Conservation (phyloP, 352 stramenopile genomes). For the Hyaloperonospora brassicae region DNA sequence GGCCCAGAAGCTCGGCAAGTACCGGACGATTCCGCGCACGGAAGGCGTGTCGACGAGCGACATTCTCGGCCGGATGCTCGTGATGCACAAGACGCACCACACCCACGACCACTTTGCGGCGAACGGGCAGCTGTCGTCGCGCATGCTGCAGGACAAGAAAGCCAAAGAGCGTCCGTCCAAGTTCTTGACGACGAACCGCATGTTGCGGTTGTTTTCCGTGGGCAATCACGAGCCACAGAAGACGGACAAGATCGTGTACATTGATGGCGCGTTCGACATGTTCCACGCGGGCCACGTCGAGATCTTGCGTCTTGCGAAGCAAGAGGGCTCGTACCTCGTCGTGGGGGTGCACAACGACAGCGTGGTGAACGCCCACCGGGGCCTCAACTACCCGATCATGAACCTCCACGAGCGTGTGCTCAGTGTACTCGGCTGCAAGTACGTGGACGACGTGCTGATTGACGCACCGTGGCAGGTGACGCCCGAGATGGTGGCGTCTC, state of each 20-base stretch:
- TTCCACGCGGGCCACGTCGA: slow-evolving; percentile 97
- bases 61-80: slow-evolving; percentile 97
- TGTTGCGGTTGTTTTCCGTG: slow-evolving; percentile 89
- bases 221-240: slow-evolving; percentile 85
- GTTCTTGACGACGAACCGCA: slow-evolving; percentile 94
- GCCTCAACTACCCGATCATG: slow-evolving; percentile 95
- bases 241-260: slow-evolving; percentile 93
- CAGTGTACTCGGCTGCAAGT: slow-evolving; percentile 93
- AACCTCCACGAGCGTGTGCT: slow-evolving; percentile 97
- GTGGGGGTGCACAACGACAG: slow-evolving; percentile 95
- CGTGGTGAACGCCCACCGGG: slow-evolving; percentile 84
- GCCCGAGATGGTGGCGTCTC: slow-evolving; percentile 92
- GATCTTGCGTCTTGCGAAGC: slow-evolving; percentile 90
- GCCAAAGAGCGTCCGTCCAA: slow-evolving; percentile 81
- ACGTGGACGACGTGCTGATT: slow-evolving; percentile 97
- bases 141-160: slow-evolving; percentile 47
- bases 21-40: slow-evolving; percentile 93
- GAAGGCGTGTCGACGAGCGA: slow-evolving; percentile 97
- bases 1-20: slow-evolving; percentile 93
- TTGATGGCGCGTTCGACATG: slow-evolving; percentile 98
- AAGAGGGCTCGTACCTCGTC: slow-evolving; percentile 92
- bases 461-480: slow-evolving; percentile 94
- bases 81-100: slow-evolving; percentile 93
- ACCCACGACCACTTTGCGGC: slow-evolving; percentile 64
- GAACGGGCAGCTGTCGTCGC: slow-evolving; percentile 72